Evolutionary conservation across 805 yeast genomes (phyloP).

Genomic region (Lipomyces lipofer): DNA sequence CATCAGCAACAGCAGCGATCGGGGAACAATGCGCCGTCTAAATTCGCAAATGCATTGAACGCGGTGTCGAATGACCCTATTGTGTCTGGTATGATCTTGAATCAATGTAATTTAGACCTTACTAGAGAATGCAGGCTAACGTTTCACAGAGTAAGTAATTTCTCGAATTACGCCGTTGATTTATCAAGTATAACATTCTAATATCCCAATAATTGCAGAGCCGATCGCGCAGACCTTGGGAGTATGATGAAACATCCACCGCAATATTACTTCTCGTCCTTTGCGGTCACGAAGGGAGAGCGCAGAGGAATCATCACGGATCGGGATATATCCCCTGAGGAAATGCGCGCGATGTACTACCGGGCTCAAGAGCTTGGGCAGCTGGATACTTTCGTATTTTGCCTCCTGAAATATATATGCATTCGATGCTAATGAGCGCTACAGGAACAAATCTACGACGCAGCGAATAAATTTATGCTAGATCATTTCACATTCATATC

Average conservation of each 20-base stretch:
- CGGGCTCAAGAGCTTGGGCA: conserved; percentile 3
- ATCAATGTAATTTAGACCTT: too few species aligned
- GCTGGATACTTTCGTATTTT: too few species aligned
- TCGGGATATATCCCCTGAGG: conserved; percentile 24
- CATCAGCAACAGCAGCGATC: too few species aligned
- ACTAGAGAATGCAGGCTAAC: too few species aligned
- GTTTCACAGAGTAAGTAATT: too few species aligned
- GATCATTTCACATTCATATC: conserved; percentile 8
- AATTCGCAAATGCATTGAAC: too few species aligned
- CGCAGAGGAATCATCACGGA: conserved; percentile 6
- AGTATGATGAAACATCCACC: conserved; percentile 10
- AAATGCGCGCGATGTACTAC: conserved; percentile 13
- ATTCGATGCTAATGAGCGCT: background rate
- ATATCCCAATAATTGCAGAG: conserved; percentile 1
- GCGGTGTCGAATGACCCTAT: too few species aligned
- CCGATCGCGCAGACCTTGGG: conserved; percentile 2
- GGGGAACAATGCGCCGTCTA: too few species aligned
- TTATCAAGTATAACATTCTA: too few species aligned
- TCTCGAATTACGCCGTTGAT: too few species aligned
- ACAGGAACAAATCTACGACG: conserved; percentile 6
- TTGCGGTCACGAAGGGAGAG: conserved; percentile 6
- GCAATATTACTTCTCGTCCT: conserved; percentile 9
- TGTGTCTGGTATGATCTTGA: too few species aligned
- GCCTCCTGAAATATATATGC: too few species aligned
- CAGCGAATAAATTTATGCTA: conserved; percentile 5